Conservation (phyloP, 2,329 filamentous ascomycete genomes). For the Penicillium sp. region DNA sequence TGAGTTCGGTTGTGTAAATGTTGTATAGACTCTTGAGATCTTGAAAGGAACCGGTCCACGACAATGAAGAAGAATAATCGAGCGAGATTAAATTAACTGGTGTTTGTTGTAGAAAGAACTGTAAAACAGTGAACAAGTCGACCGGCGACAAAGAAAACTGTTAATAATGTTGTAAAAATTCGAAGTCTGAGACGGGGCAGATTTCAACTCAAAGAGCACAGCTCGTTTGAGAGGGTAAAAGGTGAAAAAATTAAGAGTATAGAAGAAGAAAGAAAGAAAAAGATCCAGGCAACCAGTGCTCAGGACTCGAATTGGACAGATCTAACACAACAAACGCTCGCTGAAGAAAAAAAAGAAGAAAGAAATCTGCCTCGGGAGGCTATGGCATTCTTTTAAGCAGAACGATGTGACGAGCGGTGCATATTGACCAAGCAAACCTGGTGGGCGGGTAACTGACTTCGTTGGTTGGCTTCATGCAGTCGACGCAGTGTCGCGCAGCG, state of each 20-base stretch:
- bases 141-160: slow-evolving; percentile 35
- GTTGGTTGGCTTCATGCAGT: slow-evolving; percentile 11
- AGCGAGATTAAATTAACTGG: slow-evolving; percentile 31
- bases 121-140: slow-evolving; percentile 32
- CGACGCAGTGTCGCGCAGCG: slow-evolving; percentile 3
- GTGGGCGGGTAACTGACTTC: slow-evolving; percentile 10
- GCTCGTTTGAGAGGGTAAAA: slow-evolving; percentile 15
- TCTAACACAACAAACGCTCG: slow-evolving; percentile 56
- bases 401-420: slow-evolving; percentile 19
- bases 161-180: slow-evolving; percentile 27
- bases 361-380: slow-evolving; percentile 29
- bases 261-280: slow-evolving; percentile 47
- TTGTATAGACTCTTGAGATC: slow-evolving; percentile 16
- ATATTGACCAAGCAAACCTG: slow-evolving; percentile 4
- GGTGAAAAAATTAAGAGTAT: slow-evolving; percentile 31
- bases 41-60: slow-evolving; percentile 33
- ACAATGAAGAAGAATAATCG: slow-evolving; percentile 29
- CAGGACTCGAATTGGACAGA: slow-evolving; percentile 49
- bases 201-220: slow-evolving; percentile 23
- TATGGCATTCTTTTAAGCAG: slow-evolving; percentile 25
- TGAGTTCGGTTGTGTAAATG: slow-evolving; percentile 23
- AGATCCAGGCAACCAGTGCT: slow-evolving; percentile 48
- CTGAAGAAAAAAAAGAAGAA: slow-evolving; percentile 59
- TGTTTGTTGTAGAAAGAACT: slow-evolving; percentile 30
- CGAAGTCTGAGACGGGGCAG: slow-evolving; percentile 28